Conservation (phyloP, 2,329 filamentous ascomycete species). For the Pseudogymnoascus sp. region DNA sequence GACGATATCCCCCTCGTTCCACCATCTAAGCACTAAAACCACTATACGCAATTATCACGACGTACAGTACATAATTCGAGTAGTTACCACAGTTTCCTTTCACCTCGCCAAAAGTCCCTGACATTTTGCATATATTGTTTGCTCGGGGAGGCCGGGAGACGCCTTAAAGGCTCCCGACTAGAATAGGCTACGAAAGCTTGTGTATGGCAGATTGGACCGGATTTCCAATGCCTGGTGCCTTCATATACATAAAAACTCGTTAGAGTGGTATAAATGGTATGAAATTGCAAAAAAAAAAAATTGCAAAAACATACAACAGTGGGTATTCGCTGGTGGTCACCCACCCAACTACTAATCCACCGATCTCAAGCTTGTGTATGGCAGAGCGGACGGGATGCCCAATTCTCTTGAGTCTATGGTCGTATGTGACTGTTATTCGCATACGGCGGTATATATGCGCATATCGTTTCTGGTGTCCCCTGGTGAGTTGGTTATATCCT, state of each 20-base stretch:
- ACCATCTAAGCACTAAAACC: constrained; percentile 4
- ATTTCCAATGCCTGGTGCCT: neutral
- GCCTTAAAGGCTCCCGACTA: too few species aligned
- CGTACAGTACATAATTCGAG: neutral
- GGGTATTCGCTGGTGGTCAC: too few species aligned
- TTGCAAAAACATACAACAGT: too few species aligned
- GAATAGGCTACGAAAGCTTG: neutral
- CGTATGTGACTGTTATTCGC: neutral
- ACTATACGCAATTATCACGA: neutral
- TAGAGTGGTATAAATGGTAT: too few species aligned
- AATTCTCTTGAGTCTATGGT: neutral
- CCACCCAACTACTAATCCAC: too few species aligned
- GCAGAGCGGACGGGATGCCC: neutral
- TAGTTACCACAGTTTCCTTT: neutral
- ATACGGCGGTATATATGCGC: neutral
- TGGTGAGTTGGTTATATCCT: too few species aligned
- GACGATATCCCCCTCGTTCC: constrained; percentile 14
- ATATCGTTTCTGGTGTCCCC: too few species aligned
- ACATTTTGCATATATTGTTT: neutral
- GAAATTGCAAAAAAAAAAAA: too few species aligned
- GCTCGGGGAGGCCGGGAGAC: neutral
- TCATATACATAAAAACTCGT: too few species aligned
- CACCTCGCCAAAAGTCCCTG: neutral
- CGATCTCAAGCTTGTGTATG: neutral
- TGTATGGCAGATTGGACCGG: neutral